phyloP scores from a whole-genome alignment of 257 asterid species.

The Primulina eburnea region DNA sequence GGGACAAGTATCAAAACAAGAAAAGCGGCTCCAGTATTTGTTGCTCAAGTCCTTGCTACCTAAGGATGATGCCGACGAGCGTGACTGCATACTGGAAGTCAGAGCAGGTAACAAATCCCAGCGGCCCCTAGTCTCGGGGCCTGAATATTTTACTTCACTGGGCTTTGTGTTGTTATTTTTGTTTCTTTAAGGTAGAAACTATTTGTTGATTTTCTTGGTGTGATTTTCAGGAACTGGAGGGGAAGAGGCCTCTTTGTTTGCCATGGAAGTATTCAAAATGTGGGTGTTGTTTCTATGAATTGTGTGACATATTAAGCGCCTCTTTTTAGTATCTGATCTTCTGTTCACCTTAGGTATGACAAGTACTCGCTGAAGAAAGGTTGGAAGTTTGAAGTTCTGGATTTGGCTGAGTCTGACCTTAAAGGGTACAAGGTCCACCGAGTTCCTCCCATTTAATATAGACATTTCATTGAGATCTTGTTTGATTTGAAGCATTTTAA shows the following conservation, averaged over 20 bases:
- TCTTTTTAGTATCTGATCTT: conserved; percentile 21
- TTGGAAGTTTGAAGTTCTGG: conserved; percentile 87
- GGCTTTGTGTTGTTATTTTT: background rate
- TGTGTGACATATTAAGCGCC: conserved; percentile 9
- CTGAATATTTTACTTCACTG: conserved; percentile 15
- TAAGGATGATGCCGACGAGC: conserved; percentile 94
- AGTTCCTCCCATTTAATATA: conserved; percentile 5
- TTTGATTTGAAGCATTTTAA: no score
- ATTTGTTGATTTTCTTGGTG: conserved; percentile 9
- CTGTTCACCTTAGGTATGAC: conserved; percentile 63
- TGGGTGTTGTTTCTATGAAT: conserved; percentile 27
- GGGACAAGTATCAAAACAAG: conserved; percentile 62
- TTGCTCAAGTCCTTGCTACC: conserved; percentile 84
- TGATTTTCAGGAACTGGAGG: conserved; percentile 79
- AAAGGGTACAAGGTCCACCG: conserved; percentile 81
- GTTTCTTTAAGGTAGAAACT: conserved; percentile 1
- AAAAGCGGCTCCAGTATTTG: conserved; percentile 56
- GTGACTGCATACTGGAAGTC: conserved; percentile 91
- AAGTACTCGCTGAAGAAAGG: conserved; percentile 69
- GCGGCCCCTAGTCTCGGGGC: conserved; percentile 2
- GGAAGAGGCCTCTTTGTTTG: conserved; percentile 95
- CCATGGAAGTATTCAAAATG: conserved; percentile 93
- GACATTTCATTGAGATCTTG: background rate
- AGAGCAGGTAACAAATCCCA: conserved; percentile 66
- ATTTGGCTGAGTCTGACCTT: conserved; percentile 71